phyloP scores from a whole-genome alignment of 352 stramenopile genomes.

The Phytophthora cryptogea region DNA sequence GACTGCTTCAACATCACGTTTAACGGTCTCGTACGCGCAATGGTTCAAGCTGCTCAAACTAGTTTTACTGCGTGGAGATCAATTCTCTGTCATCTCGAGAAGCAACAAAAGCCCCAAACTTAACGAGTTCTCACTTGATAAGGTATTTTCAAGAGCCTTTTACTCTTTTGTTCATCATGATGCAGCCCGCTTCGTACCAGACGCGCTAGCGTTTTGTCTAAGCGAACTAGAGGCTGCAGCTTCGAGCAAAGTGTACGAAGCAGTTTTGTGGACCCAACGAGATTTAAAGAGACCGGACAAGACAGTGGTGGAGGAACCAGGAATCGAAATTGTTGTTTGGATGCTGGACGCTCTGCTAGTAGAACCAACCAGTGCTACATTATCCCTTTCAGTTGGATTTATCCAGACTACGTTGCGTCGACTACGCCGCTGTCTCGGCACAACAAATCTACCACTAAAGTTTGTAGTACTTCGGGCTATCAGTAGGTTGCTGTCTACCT shows the following conservation, averaged over 20 bases:
- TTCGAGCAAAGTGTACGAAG: slow-evolving; percentile 53
- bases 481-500: slow-evolving; percentile 39
- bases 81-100: slow-evolving; percentile 36
- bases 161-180: slow-evolving; percentile 17
- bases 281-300: slow-evolving; percentile 57
- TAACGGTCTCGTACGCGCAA: slow-evolving; percentile 21
- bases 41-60: slow-evolving; percentile 57
- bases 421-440: slow-evolving; percentile 39
- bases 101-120: neutral
- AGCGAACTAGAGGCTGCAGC: slow-evolving; percentile 66
- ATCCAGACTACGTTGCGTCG: slow-evolving; percentile 16
- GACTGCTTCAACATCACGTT: neutral
- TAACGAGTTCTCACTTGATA: slow-evolving; percentile 15
- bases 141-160: slow-evolving; percentile 22
- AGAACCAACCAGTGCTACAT: neutral
- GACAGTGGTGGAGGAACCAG: slow-evolving; percentile 55
- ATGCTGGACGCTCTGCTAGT: slow-evolving; percentile 55
- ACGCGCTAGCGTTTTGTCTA: slow-evolving; percentile 59
- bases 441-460: slow-evolving; percentile 71
- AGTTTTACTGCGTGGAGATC: slow-evolving; percentile 54
- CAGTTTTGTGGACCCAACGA: slow-evolving; percentile 79
- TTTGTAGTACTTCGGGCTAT: slow-evolving; percentile 57
- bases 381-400: slow-evolving; percentile 5
- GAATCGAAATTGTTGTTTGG: slow-evolving; percentile 79
- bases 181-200: slow-evolving; percentile 9